Conservation (phyloP, 805 yeast genomes). For the Candida silvicultrix region DNA sequence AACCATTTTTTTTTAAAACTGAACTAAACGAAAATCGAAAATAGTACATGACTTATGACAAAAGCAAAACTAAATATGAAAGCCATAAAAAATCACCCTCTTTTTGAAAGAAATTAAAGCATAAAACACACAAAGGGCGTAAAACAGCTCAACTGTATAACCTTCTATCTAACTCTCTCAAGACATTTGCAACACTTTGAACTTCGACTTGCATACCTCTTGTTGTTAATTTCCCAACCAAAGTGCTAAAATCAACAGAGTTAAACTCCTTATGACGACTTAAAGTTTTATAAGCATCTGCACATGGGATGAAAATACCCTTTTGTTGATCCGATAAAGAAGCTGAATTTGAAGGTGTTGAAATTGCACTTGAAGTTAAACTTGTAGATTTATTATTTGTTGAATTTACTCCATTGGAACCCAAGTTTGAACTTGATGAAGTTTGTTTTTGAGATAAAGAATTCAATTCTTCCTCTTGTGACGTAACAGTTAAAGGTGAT, state of each 20-base stretch:
- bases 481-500: conserved; percentile 14
- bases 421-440: conserved; percentile 2
- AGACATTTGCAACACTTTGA: conserved; percentile 79
- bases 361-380: not conserved
- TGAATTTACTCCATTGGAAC: too few relatives aligned
- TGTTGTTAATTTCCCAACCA: conserved; percentile 71
- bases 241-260: conserved; percentile 62
- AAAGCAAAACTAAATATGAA: too few relatives aligned
- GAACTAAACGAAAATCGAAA: too few relatives aligned
- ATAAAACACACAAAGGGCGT: conserved; percentile 5
- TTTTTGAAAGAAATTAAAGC: not conserved
- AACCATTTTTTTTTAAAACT: too few relatives aligned
- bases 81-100: too few relatives aligned
- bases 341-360: not conserved
- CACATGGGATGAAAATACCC: conserved; percentile 72
- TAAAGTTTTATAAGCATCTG: conserved; percentile 85
- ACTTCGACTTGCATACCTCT: conserved; percentile 89
- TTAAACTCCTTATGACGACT: conserved; percentile 76
- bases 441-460: conserved; percentile 12
- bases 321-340: not conserved
- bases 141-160: conserved; percentile 10
- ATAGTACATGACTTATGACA: too few relatives aligned
- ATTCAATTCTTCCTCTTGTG: conserved; percentile 19
- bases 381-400: too few relatives aligned
- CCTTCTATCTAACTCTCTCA: conserved; percentile 69